These are phyloP conservation scores for Didymella lethalis DNA, from an alignment of 2,329 filamentous ascomycete genomes.

Conservation along the genomic window DNA sequence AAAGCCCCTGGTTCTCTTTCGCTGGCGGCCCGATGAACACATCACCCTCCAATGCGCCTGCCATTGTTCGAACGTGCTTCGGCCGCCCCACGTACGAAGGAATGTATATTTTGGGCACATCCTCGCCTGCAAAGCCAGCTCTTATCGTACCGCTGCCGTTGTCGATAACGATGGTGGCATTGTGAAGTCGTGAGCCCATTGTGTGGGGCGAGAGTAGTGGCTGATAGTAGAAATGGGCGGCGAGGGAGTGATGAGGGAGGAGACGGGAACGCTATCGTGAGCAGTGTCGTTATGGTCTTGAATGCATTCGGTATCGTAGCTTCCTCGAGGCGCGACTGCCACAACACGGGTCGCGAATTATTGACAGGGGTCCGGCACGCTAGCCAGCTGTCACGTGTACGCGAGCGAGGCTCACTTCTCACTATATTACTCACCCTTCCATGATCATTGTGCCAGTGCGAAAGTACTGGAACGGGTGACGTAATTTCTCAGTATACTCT, in stretches of 20 bases:
- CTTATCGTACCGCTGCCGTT: conserved; percentile 98
- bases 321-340: conserved; percentile 41
- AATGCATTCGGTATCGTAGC: conserved; percentile 35
- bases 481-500: background rate
- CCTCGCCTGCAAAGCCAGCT: conserved; percentile 95
- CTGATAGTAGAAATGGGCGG: no score
- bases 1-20: conserved; percentile 85
- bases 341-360: conserved; percentile 40
- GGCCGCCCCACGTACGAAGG: conserved; percentile 96
- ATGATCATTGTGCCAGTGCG: background rate
- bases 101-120: conserved; percentile 95
- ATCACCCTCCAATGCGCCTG: conserved; percentile 95
- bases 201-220: conserved; percentile 23
- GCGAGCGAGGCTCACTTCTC: no score
- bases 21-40: conserved; percentile 95
- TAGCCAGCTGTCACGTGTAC: conserved; percentile 38
- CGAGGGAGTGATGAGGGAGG: background rate
- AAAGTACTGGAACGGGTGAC: background rate
- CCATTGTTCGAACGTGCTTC: conserved; percentile 92
- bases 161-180: conserved; percentile 97
- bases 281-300: conserved; percentile 28
- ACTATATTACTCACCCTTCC: background rate
- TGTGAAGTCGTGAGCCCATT: conserved; percentile 81
- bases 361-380: conserved; percentile 33
- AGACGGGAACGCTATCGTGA: conserved; percentile 1